A percentile compares a stretch with the other conserved stretches of the same genome.
phyloP scores from a whole-genome alignment of 495 filamentous ascomycete species.

The Penicillium coprophilum region DNA sequence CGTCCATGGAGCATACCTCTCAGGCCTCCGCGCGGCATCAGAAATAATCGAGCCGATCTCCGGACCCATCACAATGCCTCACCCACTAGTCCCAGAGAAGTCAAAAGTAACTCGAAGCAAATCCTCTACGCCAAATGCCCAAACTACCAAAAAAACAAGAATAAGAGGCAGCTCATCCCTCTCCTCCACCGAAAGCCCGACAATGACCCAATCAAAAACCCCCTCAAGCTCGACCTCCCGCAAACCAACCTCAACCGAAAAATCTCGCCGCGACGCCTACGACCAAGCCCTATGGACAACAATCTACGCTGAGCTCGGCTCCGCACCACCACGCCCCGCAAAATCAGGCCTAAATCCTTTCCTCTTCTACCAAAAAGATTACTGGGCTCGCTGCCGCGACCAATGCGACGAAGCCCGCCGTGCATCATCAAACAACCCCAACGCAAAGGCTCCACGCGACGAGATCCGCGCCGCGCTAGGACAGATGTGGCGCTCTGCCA shows the following conservation, averaged over 20 bases:
- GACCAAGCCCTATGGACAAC: slow-evolving; percentile 70
- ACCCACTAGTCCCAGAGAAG: slow-evolving; percentile 72
- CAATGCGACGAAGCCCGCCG: slow-evolving; percentile 68
- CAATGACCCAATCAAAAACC: slow-evolving; percentile 5
- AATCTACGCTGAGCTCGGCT: slow-evolving; percentile 68
- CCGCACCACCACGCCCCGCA: slow-evolving; percentile 66
- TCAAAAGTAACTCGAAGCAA: slow-evolving; percentile 33
- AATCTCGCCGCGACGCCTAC: slow-evolving; percentile 62
- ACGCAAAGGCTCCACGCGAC: slow-evolving; percentile 63
- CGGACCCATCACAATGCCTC: slow-evolving; percentile 75
- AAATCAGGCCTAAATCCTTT: slow-evolving; percentile 72
- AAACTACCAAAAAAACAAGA: slow-evolving; percentile 11
- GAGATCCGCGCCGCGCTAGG: slow-evolving; percentile 81
- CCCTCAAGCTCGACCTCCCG: slow-evolving; percentile 17
- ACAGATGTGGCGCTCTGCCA: slow-evolving; percentile 82
- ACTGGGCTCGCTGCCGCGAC: slow-evolving; percentile 71
- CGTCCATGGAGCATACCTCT: slow-evolving; percentile 94
- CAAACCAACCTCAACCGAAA: slow-evolving; percentile 39
- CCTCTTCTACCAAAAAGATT: slow-evolving; percentile 68
- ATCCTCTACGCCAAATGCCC: slow-evolving; percentile 17
- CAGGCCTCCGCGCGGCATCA: slow-evolving; percentile 82
- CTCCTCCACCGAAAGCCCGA: slow-evolving; percentile 13
- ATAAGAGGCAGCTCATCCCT: slow-evolving; percentile 9
- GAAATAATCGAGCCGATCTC: slow-evolving; percentile 77
- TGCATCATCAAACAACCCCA: slow-evolving; percentile 61